These are phyloP conservation scores for Earliella scabrosa DNA, from an alignment of 1,284 basidiomycete genomes.

Conservation along the genomic window DNA sequence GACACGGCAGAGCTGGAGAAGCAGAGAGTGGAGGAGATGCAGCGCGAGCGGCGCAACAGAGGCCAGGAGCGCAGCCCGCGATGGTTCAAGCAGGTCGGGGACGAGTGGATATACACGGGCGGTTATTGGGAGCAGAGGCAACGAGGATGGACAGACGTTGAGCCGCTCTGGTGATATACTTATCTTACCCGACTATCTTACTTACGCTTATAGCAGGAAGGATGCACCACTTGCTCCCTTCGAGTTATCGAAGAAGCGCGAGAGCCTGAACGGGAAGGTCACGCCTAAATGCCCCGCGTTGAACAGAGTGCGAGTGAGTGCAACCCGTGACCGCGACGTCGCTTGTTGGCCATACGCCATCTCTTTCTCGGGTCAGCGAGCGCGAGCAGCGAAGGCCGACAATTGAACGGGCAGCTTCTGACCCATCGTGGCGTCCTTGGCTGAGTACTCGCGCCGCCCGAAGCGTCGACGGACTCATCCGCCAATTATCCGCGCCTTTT, in stretches of 20 bases:
- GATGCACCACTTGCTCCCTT: neutral
- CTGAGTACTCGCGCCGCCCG: slow-evolving; percentile 6
- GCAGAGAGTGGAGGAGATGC: slow-evolving; percentile 72
- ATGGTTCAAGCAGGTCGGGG: slow-evolving; percentile 76
- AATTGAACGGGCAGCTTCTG: slow-evolving; percentile 21
- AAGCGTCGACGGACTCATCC: slow-evolving; percentile 14
- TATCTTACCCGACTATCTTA: slow-evolving; percentile 13
- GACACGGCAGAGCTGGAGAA: slow-evolving; percentile 83
- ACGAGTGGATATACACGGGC: slow-evolving; percentile 77
- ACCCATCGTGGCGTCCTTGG: slow-evolving; percentile 9
- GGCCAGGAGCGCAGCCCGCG: slow-evolving; percentile 61
- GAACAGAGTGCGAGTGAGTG: neutral
- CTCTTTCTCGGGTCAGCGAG: slow-evolving; percentile 1
- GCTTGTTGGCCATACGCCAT: neutral
- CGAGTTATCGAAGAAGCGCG: neutral
- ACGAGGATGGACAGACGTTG: slow-evolving; percentile 62
- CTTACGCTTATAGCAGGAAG: slow-evolving; percentile 20
- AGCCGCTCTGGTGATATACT: slow-evolving; percentile 64
- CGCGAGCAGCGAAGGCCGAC: slow-evolving; percentile 14
- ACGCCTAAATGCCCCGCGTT: neutral
- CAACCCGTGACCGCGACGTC: slow-evolving; percentile 13
- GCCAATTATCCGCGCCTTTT: slow-evolving; percentile 33
- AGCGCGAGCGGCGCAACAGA: slow-evolving; percentile 65
- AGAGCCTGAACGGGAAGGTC: neutral
- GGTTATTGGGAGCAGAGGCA: slow-evolving; percentile 84